These are phyloP conservation scores for Sclerotinia nivalis DNA, from an alignment of 2,329 filamentous ascomycete genomes.

Conservation along the genomic window DNA sequence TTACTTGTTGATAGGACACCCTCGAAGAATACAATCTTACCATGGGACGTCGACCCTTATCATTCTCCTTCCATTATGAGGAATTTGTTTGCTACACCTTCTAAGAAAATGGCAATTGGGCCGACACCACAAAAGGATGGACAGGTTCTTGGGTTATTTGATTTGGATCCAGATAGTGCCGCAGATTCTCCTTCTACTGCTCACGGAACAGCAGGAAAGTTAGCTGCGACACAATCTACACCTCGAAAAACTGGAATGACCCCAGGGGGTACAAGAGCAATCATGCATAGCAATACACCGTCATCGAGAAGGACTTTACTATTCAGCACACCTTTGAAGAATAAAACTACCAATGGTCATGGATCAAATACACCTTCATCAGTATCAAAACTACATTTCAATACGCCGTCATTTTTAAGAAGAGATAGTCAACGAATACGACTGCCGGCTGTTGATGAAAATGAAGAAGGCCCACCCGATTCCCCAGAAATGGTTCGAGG, in stretches of 20 bases:
- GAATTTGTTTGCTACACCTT: slow-evolving; percentile 58
- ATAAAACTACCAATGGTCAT: slow-evolving; percentile 45
- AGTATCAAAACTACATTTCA: slow-evolving; percentile 58
- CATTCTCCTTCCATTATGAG: slow-evolving; percentile 58
- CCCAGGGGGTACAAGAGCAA: slow-evolving; percentile 10
- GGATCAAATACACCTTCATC: slow-evolving; percentile 51
- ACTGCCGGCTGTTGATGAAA: slow-evolving; percentile 58
- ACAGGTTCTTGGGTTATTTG: slow-evolving; percentile 74
- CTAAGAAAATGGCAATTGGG: slow-evolving; percentile 62
- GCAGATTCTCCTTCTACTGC: slow-evolving; percentile 44
- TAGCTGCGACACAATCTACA: slow-evolving; percentile 44
- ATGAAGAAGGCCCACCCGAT: slow-evolving; percentile 51
- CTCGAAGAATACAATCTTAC: slow-evolving; percentile 43
- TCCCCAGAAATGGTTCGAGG: slow-evolving; percentile 50
- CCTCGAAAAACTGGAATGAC: slow-evolving; percentile 37
- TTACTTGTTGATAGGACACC: slow-evolving; percentile 50
- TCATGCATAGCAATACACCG: slow-evolving; percentile 46
- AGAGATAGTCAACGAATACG: slow-evolving; percentile 48
- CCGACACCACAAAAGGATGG: slow-evolving; percentile 82
- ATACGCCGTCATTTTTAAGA: slow-evolving; percentile 71
- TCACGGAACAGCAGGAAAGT: slow-evolving; percentile 18
- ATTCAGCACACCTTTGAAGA: slow-evolving; percentile 66
- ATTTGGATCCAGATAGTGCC: slow-evolving; percentile 56
- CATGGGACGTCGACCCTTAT: slow-evolving; percentile 48
- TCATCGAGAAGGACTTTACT: slow-evolving; percentile 59